Conservation (phyloP, 2,329 filamentous ascomycete genomes). For the Claviceps sp. region DNA sequence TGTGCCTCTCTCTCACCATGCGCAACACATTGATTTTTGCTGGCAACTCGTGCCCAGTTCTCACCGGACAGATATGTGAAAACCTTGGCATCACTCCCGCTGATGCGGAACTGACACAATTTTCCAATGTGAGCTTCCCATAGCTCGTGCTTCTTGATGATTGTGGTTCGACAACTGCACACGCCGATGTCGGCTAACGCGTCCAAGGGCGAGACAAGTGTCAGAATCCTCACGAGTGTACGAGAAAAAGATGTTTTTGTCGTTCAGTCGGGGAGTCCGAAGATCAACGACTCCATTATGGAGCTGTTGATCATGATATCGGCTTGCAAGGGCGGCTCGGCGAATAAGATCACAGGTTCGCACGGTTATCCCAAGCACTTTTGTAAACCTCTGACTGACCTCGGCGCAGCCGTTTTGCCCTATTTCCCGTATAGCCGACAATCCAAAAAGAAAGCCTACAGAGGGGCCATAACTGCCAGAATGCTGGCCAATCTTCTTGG, state of each 20-base stretch:
- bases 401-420: constrained; percentile 59
- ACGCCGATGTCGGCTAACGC: constrained; percentile 10
- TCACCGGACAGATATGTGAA: constrained; percentile 53
- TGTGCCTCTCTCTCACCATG: constrained; percentile 27
- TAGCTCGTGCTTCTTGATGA: constrained; percentile 7
- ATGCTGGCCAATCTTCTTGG: constrained; percentile 93
- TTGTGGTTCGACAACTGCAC: not conserved
- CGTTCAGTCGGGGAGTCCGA: constrained; percentile 87
- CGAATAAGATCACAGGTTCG: constrained; percentile 90
- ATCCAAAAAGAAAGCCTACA: constrained; percentile 97
- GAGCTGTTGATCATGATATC: constrained; percentile 98
- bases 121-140: constrained; percentile 49
- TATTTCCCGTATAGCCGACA: constrained; percentile 99
- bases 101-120: constrained; percentile 53
- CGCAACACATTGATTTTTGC: constrained; percentile 55
- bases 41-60: constrained; percentile 51
- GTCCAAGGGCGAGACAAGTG: constrained; percentile 52
- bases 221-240: constrained; percentile 60
- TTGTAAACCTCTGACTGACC: not conserved
- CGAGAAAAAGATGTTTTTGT: constrained; percentile 99
- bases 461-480: constrained; percentile 88
- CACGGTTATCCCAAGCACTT: constrained; percentile 7
- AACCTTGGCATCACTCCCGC: constrained; percentile 54
- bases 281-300: constrained; percentile 98
- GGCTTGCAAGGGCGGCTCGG: constrained; percentile 93